Evolutionary conservation across 2,329 filamentous ascomycete genomes (phyloP).

Genomic region (Aschersonia sp.): DNA sequence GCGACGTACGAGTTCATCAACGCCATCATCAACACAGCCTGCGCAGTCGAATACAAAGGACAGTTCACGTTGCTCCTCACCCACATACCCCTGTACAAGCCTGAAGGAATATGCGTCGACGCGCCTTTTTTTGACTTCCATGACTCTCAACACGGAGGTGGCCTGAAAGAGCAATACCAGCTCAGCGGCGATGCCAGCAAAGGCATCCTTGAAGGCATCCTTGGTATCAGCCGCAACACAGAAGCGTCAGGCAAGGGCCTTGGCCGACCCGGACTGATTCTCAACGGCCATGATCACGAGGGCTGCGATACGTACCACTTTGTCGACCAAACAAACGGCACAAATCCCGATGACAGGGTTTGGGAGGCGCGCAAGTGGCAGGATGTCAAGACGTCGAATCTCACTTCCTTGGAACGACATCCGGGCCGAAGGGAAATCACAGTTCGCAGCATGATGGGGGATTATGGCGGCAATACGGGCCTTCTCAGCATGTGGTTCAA

Average conservation of each 20-base stretch:
- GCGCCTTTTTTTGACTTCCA: slow-evolving; percentile 73
- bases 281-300: slow-evolving; percentile 91
- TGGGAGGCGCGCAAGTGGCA: slow-evolving; percentile 38
- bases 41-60: slow-evolving; percentile 44
- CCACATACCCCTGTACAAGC: slow-evolving; percentile 83
- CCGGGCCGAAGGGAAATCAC: slow-evolving; percentile 77
- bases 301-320: slow-evolving; percentile 87
- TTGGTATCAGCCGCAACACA: slow-evolving; percentile 55
- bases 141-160: slow-evolving; percentile 45
- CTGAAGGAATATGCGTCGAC: slow-evolving; percentile 70
- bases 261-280: slow-evolving; percentile 61
- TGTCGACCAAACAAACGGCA: slow-evolving; percentile 45
- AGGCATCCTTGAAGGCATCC: slow-evolving; percentile 72
- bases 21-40: slow-evolving; percentile 46
- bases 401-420: slow-evolving; percentile 27
- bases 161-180: slow-evolving; percentile 83
- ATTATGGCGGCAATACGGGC: slow-evolving; percentile 83
- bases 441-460: slow-evolving; percentile 96
- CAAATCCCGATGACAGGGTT: slow-evolving; percentile 20
- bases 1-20: slow-evolving; percentile 69
- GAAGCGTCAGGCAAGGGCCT: slow-evolving; percentile 43
- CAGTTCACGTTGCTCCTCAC: slow-evolving; percentile 77
- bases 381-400: slow-evolving; percentile 23
- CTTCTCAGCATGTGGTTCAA: slow-evolving; percentile 88
- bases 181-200: slow-evolving; percentile 58